Evolutionary conservation across 148 eudicot species (phyloP).

Genomic region (Beta vulgaris): DNA sequence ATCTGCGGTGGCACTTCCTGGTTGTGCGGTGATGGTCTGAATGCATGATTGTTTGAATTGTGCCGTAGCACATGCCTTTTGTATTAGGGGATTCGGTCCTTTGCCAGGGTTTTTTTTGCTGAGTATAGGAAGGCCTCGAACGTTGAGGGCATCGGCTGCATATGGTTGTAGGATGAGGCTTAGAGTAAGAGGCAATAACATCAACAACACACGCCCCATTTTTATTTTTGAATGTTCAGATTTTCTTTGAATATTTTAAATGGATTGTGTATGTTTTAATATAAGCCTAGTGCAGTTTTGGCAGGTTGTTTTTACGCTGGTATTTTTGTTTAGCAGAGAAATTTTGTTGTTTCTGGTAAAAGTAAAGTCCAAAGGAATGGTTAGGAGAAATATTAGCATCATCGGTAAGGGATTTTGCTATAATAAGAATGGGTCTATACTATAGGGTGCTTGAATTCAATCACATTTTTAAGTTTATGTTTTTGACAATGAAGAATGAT

Average conservation of each 20-base stretch:
- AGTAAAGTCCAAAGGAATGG: neutral
- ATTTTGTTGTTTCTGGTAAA: neutral
- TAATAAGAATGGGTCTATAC: conserved; percentile 7
- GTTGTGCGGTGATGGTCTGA: conserved; percentile 25
- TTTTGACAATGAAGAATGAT: no score
- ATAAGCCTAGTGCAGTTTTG: conserved; percentile 9
- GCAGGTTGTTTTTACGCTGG: neutral
- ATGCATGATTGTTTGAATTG: conserved; percentile 25
- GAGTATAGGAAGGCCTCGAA: neutral
- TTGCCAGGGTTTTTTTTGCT: neutral
- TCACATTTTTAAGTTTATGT: no score
- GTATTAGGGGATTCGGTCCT: conserved; percentile 21
- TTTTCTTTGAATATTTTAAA: neutral
- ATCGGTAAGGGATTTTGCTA: neutral
- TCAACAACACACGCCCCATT: conserved; percentile 21
- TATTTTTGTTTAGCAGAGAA: conserved; percentile 4
- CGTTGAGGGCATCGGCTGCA: neutral
- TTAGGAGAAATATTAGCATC: conserved; percentile 13
- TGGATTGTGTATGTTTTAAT: neutral
- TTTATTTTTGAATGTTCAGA: neutral
- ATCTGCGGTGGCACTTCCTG: conserved; percentile 24
- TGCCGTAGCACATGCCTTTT: conserved; percentile 29
- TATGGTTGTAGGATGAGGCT: conserved; percentile 16
- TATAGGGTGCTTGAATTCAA: neutral
- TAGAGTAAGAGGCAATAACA: conserved; percentile 11